Evolutionary conservation across 192 early-diverging fungal species (phyloP).

Genomic region (Pilaira anomala): DNA sequence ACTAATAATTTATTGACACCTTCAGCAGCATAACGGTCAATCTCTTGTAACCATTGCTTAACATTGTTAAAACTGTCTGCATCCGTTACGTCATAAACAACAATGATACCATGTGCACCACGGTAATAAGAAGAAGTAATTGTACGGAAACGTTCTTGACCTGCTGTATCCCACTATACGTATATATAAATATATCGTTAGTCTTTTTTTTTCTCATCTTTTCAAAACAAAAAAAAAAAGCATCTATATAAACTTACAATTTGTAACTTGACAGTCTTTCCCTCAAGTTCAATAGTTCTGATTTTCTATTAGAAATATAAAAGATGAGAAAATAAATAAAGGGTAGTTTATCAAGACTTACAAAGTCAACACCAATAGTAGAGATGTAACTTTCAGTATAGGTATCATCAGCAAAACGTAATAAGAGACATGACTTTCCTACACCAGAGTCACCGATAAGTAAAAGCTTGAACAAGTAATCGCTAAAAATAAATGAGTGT

Average conservation of each 20-base stretch:
- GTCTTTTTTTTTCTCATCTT: not conserved
- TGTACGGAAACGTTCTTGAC: conserved; percentile 98
- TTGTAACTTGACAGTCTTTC: conserved; percentile 97
- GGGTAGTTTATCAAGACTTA: conserved; percentile 51
- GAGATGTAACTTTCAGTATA: conserved; percentile 98
- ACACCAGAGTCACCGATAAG: conserved; percentile 98
- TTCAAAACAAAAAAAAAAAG: not conserved
- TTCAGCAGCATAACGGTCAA: conserved; percentile 95
- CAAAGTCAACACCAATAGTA: conserved; percentile 99
- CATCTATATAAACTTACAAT: conserved; percentile 59
- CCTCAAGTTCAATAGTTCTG: conserved; percentile 97
- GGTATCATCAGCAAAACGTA: conserved; percentile 98
- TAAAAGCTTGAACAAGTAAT: conserved; percentile 98
- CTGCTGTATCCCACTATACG: conserved; percentile 92
- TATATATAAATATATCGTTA: not conserved
- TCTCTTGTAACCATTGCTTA: conserved; percentile 98
- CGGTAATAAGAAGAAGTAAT: conserved; percentile 98
- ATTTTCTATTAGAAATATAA: conserved; percentile 72
- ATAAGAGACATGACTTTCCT: conserved; percentile 95
- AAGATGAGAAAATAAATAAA: conserved; percentile 6
- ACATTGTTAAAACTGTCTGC: conserved; percentile 94
- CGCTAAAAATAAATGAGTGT: conserved; percentile 60
- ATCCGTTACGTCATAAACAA: conserved; percentile 98
- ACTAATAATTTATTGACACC: conserved; percentile 98
- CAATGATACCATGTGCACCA: conserved; percentile 97